Percentiles rank a stretch among this genome's conserved stretches.
Conservation (phyloP, 2,329 filamentous ascomycete species). For the Colletotrichum scovillei region DNA sequence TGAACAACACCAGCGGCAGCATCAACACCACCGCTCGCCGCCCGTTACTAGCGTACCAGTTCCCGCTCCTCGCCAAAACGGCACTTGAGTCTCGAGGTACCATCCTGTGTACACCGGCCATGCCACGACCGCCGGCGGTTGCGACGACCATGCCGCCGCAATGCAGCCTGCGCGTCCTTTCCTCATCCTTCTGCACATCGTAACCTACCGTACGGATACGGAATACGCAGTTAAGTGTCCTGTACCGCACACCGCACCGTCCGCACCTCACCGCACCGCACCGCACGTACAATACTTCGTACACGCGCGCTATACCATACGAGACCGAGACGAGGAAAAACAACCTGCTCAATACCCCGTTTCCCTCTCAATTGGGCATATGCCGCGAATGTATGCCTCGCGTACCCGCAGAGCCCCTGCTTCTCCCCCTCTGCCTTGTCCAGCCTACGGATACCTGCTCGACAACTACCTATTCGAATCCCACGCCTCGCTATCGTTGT, state of each 20-base stretch:
- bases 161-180: not conserved
- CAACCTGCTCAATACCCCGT: conserved; percentile 23
- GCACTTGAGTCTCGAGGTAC: too few species aligned
- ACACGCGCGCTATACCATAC: not conserved
- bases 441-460: not conserved
- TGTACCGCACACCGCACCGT: not conserved
- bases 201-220: not conserved
- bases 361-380: conserved; percentile 15
- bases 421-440: not conserved
- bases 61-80: too few species aligned
- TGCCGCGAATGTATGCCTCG: conserved; percentile 26
- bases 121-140: not conserved
- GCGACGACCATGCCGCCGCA: not conserved
- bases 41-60: too few species aligned
- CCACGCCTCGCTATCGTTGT: conserved; percentile 6
- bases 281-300: not conserved
- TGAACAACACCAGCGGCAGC: not conserved
- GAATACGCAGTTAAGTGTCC: not conserved
- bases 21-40: not conserved
- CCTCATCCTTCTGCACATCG: not conserved
- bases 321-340: not conserved
- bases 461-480: not conserved
- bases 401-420: conserved; percentile 16
- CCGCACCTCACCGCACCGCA: not conserved
- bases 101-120: too few species aligned